Evolutionary conservation across 208 protist species (phyloP), one percentile per base, ranked within the genome.

Genomic region (Leishmania aethiopica): DNA sequence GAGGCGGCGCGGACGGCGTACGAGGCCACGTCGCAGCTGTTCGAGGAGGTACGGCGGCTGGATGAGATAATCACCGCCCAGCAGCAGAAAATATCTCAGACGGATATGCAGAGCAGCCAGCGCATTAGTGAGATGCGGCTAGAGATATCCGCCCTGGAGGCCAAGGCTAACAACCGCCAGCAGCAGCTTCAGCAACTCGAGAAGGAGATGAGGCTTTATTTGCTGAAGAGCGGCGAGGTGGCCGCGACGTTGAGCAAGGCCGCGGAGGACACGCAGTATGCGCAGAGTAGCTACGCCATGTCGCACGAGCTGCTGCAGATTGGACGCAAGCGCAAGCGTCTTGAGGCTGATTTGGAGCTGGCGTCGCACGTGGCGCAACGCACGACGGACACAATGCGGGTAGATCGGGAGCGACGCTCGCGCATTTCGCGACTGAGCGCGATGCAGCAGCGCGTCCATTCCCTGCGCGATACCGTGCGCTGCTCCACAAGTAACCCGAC

Each of bases 71-170:
- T 94, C 40, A 84, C 88, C 25, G 59, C 77, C 13, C 74, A 92
- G 55, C 90, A 93, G 77, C 89, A 93, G 69, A 79, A 89, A 45
- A 81, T 89, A 17, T 84, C 87, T 72, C 92, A 94, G 69, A 85
- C 83, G 40, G 89, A 95, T 45, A 84, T 95, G 79, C 82, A 91
- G 72, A 86, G 78, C 67, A 88, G 85, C 51, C 94, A 94, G 55
- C 87, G 84, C 67, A 91, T 96, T 37, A 90, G 87, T 55, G 91
- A 92, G 79, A 95, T 97, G 78, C 88, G 91, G 32, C 81, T 95
- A 28, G 91, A 97, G 78, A 91, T 95, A 62, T 87, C 91, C 62
- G 77, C 92, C 8, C 83, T 95, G 17, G 91, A 95, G 87, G 89
- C 87, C 32, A 87, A 86, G 76, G 80, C 84, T 22, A 85, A 83